phyloP scores from a whole-genome alignment of 2,329 filamentous ascomycete genomes.

The Xylariaceae sp. region DNA sequence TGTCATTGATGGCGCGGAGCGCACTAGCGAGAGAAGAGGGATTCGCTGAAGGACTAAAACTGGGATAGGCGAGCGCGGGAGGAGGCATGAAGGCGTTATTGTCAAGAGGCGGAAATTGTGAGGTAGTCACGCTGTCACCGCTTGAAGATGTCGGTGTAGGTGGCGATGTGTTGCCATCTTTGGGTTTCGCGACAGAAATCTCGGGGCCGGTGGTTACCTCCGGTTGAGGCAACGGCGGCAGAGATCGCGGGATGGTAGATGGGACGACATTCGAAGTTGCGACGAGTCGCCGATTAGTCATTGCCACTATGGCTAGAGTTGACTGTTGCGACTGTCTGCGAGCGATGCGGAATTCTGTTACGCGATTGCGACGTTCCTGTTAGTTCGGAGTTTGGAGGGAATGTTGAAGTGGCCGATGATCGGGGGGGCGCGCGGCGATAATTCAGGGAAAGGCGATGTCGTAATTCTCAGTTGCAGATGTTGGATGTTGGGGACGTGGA shows the following conservation, averaged over 20 bases:
- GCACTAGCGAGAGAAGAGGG: slow-evolving; percentile 50
- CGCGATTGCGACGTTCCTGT: slow-evolving; percentile 20
- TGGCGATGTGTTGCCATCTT: slow-evolving; percentile 32
- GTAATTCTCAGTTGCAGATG: slow-evolving; percentile 2
- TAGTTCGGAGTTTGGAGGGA: slow-evolving; percentile 24
- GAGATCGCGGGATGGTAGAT: slow-evolving; percentile 34
- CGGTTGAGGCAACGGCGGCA: slow-evolving; percentile 31
- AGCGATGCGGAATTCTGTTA: slow-evolving; percentile 37
- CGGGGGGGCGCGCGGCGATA: slow-evolving; percentile 10
- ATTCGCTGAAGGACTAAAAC: slow-evolving; percentile 40
- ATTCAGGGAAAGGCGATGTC: slow-evolving; percentile 3
- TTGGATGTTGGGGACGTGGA: neutral
- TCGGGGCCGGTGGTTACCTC: slow-evolving; percentile 22
- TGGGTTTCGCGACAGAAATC: slow-evolving; percentile 16
- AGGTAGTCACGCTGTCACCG: slow-evolving; percentile 26
- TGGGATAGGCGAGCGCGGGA: slow-evolving; percentile 38
- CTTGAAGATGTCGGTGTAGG: slow-evolving; percentile 34
- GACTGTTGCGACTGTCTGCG: slow-evolving; percentile 41
- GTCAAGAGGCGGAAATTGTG: slow-evolving; percentile 28
- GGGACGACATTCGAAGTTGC: slow-evolving; percentile 29
- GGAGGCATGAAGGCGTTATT: slow-evolving; percentile 34
- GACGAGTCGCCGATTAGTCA: slow-evolving; percentile 42
- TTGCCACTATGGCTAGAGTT: slow-evolving; percentile 42
- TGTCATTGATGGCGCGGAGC: slow-evolving; percentile 51
- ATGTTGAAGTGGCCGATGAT: slow-evolving; percentile 30